Percentiles rank a stretch among this genome's conserved stretches.
Conservation (phyloP, 2,329 filamentous ascomycete species). For the Claviceps africana region DNA sequence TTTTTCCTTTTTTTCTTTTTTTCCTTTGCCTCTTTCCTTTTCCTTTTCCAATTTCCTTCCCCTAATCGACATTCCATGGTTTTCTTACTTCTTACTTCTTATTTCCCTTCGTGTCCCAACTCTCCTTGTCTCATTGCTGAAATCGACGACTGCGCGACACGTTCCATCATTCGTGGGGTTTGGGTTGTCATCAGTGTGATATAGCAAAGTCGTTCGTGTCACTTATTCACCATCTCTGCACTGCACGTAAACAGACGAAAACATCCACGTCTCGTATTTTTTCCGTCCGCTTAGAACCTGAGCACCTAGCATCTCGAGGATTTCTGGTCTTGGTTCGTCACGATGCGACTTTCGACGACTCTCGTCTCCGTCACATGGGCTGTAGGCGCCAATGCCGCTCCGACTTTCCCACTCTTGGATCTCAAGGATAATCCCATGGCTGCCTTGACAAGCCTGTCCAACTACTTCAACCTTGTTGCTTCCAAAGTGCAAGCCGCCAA, state of each 20-base stretch:
- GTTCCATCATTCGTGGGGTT: background rate
- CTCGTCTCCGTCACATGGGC: conserved; percentile 29
- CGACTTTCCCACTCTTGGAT: conserved; percentile 24
- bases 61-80: too few species aligned
- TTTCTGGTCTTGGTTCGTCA: background rate
- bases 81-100: background rate
- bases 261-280: background rate
- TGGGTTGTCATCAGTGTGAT: background rate
- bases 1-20: conserved; percentile 2
- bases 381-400: conserved; percentile 32
- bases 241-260: background rate
- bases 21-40: conserved; percentile 1
- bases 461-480: conserved; percentile 48
- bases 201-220: background rate
- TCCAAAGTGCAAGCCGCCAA: conserved; percentile 37
- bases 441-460: conserved; percentile 34
- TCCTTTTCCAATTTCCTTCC: background rate
- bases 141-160: background rate
- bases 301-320: background rate
- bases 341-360: background rate
- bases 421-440: conserved; percentile 23
- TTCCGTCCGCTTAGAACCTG: background rate
- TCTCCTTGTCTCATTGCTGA: background rate
- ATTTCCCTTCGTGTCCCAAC: background rate
- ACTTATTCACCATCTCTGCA: background rate